These are phyloP conservation scores for Termitomyces sp. DNA, from an alignment of 768 basidiomycete genomes.

Conservation along the genomic window DNA sequence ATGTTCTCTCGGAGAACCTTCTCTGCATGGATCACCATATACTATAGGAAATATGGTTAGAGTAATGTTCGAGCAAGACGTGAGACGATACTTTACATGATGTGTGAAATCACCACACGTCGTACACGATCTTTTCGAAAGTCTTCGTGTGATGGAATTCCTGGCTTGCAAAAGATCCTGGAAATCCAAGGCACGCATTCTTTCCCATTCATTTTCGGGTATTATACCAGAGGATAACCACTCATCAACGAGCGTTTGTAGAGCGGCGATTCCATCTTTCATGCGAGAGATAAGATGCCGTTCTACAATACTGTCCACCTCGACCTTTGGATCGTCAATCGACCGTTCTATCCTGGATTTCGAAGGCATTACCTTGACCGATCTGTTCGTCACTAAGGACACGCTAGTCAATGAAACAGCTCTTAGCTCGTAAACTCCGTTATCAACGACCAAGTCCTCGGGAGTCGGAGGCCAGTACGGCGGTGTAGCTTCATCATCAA, in stretches of 20 bases:
- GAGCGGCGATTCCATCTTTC: constrained; percentile 44
- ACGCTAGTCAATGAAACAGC: constrained; percentile 70
- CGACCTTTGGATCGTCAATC: constrained; percentile 41
- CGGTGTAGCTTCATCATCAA: constrained; percentile 49
- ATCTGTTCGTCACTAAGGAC: constrained; percentile 62
- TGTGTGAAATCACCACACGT: constrained; percentile 63
- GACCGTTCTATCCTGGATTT: background rate
- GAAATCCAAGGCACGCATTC: constrained; percentile 83
- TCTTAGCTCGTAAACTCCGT: constrained; percentile 61
- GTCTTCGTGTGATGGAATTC: constrained; percentile 37
- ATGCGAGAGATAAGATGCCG: constrained; percentile 57
- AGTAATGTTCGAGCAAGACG: background rate
- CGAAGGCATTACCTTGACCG: constrained; percentile 54
- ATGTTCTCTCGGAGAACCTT: constrained; percentile 73
- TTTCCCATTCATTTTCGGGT: constrained; percentile 81
- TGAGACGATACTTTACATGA: constrained; percentile 52
- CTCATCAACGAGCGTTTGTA: constrained; percentile 49
- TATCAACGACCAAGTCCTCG: constrained; percentile 37
- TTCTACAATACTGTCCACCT: constrained; percentile 64
- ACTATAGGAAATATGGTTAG: constrained; percentile 43
- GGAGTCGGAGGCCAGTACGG: constrained; percentile 76
- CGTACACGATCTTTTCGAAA: constrained; percentile 44
- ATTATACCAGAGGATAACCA: constrained; percentile 46
- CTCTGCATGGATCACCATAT: constrained; percentile 66
- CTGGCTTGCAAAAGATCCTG: constrained; percentile 73